A percentile compares a stretch with the other conserved stretches of the same genome.
Conservation (phyloP, 2,329 filamentous ascomycete genomes). For the Tolypocladium pustulatum region DNA sequence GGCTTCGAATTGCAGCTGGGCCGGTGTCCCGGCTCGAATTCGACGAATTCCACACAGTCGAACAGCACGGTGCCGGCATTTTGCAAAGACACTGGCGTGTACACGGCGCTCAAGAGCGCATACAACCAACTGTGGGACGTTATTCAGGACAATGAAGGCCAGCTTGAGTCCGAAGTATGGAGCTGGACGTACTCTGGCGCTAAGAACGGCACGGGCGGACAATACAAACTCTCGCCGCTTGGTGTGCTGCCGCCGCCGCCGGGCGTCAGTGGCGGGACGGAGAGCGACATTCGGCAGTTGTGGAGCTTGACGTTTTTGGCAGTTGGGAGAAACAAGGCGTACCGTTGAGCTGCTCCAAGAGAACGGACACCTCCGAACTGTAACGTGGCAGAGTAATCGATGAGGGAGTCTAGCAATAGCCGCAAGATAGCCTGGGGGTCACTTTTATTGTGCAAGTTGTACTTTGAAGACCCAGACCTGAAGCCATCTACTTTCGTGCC, state of each 20-base stretch:
- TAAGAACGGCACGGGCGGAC: neutral
- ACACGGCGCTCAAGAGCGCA: slow-evolving; percentile 33
- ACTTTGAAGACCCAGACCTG: too few relatives aligned
- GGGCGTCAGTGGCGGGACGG: slow-evolving; percentile 4
- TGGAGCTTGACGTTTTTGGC: slow-evolving; percentile 7
- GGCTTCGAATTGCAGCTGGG: slow-evolving; percentile 47
- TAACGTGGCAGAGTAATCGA: neutral
- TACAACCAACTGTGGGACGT: slow-evolving; percentile 52
- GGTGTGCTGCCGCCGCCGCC: slow-evolving; percentile 8
- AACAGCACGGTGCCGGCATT: slow-evolving; percentile 29
- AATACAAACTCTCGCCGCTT: slow-evolving; percentile 11
- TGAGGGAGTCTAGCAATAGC: neutral
- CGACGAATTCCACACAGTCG: slow-evolving; percentile 2
- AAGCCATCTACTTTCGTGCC: neutral
- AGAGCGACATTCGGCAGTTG: slow-evolving; percentile 6
- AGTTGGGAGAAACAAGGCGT: slow-evolving; percentile 1
- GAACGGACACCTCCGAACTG: neutral
- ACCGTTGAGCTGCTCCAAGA: neutral
- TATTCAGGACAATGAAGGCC: slow-evolving; percentile 41
- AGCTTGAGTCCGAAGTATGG: slow-evolving; percentile 51
- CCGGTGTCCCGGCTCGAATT: slow-evolving; percentile 27
- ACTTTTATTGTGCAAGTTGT: neutral
- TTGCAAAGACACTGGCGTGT: slow-evolving; percentile 33
- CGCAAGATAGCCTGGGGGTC: neutral
- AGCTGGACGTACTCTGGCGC: slow-evolving; percentile 40